phyloP scores from a whole-genome alignment of 331 rosid species.

The Rhamnella rubrinervis region DNA sequence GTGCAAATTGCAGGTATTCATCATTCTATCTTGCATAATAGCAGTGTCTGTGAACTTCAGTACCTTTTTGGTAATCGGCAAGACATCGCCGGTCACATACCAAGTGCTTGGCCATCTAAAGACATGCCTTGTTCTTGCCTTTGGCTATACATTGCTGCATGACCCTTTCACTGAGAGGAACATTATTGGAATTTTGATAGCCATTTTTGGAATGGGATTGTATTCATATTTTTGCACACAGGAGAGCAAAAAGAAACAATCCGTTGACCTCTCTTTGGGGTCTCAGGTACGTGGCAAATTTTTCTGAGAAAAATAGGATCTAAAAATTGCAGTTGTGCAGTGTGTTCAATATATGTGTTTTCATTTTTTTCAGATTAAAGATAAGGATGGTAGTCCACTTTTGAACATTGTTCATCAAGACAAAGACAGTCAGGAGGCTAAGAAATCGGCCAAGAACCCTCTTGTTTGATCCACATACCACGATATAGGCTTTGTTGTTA shows the following conservation, averaged over 20 bases:
- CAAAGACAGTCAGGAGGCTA: slow-evolving; percentile 65
- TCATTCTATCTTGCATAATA: slow-evolving; percentile 81
- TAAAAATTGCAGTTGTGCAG: neutral
- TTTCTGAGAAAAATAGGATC: neutral
- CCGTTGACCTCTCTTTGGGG: slow-evolving; percentile 47
- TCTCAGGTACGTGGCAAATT: slow-evolving; percentile 52
- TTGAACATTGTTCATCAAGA: slow-evolving; percentile 58
- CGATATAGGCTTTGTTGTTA: slow-evolving; percentile 16
- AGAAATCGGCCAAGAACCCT: slow-evolving; percentile 76
- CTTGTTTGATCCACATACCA: slow-evolving; percentile 47
- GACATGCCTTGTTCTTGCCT: slow-evolving; percentile 90
- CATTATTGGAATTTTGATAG: slow-evolving; percentile 79
- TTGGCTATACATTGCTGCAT: slow-evolving; percentile 94
- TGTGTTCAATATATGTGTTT: neutral
- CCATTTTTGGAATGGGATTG: slow-evolving; percentile 86
- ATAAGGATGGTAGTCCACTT: slow-evolving; percentile 60
- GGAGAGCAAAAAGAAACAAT: slow-evolving; percentile 78
- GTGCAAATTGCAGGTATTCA: slow-evolving; percentile 55
- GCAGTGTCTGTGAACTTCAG: slow-evolving; percentile 96
- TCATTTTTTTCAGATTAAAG: slow-evolving; percentile 49
- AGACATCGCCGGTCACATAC: slow-evolving; percentile 96
- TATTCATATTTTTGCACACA: slow-evolving; percentile 88
- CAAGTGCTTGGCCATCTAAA: slow-evolving; percentile 97
- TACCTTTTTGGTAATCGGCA: slow-evolving; percentile 91
- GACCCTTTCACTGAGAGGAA: slow-evolving; percentile 94